Evolutionary conservation across 441 rosid genomes (phyloP).

Genomic region (Francoa sonchifolia): DNA sequence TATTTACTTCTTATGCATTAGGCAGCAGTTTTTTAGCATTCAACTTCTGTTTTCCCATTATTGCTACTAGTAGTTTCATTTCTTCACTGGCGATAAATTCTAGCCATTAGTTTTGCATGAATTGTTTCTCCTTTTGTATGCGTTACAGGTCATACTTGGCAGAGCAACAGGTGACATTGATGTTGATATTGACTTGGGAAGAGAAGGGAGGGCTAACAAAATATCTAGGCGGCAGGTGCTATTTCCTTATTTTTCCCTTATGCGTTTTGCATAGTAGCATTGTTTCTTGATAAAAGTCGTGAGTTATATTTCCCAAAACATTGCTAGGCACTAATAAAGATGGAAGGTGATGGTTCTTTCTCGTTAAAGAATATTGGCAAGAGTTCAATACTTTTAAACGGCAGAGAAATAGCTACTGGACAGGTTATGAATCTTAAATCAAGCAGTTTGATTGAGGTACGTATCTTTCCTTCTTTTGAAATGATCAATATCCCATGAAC

Average conservation of each 20-base stretch:
- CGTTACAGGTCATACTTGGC: slow-evolving; percentile 28
- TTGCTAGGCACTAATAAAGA: slow-evolving; percentile 58
- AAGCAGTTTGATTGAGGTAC: slow-evolving; percentile 58
- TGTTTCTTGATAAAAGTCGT: background rate
- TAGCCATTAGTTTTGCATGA: background rate
- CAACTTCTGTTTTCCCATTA: no score
- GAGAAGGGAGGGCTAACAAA: slow-evolving; percentile 12
- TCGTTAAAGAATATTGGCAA: slow-evolving; percentile 63
- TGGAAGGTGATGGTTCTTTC: slow-evolving; percentile 62
- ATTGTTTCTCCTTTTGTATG: slow-evolving; percentile 4
- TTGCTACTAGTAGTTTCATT: no score
- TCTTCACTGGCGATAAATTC: no score
- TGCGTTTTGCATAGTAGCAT: background rate
- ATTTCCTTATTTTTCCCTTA: background rate
- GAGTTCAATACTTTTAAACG: slow-evolving; percentile 44
- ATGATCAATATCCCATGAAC: background rate
- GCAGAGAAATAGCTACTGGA: slow-evolving; percentile 41
- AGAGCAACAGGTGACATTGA: slow-evolving; percentile 17
- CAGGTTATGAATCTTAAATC: slow-evolving; percentile 28
- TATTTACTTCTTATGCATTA: background rate
- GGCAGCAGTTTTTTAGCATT: background rate
- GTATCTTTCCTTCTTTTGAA: slow-evolving; percentile 2
- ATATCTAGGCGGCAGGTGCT: slow-evolving; percentile 19
- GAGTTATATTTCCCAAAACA: no score
- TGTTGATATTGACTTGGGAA: slow-evolving; percentile 18